Conservation (phyloP, 2,329 filamentous ascomycete genomes). For the Fusarium subglutinans region DNA sequence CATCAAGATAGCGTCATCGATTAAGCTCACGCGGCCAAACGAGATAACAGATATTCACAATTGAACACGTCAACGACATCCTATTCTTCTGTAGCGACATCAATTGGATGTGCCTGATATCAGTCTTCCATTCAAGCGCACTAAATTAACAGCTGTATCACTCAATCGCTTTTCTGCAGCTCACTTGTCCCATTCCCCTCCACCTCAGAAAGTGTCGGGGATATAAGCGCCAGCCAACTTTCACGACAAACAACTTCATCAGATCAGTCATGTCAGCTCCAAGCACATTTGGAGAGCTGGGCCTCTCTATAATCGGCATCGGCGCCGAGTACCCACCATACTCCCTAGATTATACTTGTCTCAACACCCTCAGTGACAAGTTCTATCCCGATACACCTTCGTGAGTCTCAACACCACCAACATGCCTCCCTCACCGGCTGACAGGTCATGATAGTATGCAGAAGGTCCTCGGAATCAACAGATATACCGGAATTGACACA, state of each 20-base stretch:
- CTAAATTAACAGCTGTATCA: not conserved
- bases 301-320: constrained; percentile 69
- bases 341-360: constrained; percentile 57
- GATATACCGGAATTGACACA: constrained; percentile 70
- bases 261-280: constrained; percentile 52
- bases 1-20: constrained; percentile 39
- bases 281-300: constrained; percentile 59
- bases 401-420: constrained; percentile 51
- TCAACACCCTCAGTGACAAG: constrained; percentile 62
- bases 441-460: constrained; percentile 58
- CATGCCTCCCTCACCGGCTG: not conserved
- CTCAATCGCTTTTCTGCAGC: not conserved
- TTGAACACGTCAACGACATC: constrained; percentile 26
- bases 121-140: not conserved
- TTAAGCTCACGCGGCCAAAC: constrained; percentile 12
- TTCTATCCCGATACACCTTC: constrained; percentile 69
- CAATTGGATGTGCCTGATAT: constrained; percentile 13
- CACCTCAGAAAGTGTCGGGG: constrained; percentile 31
- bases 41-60: constrained; percentile 9
- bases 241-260: not conserved
- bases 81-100: not conserved
- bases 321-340: constrained; percentile 69
- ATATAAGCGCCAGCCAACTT: constrained; percentile 13
- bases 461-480: constrained; percentile 71
- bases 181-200: not conserved